A percentile compares a stretch with the other conserved stretches of the same genome.
phyloP scores from a whole-genome alignment of 2,329 filamentous ascomycete species.

The Exophiala lecanii-corni region DNA sequence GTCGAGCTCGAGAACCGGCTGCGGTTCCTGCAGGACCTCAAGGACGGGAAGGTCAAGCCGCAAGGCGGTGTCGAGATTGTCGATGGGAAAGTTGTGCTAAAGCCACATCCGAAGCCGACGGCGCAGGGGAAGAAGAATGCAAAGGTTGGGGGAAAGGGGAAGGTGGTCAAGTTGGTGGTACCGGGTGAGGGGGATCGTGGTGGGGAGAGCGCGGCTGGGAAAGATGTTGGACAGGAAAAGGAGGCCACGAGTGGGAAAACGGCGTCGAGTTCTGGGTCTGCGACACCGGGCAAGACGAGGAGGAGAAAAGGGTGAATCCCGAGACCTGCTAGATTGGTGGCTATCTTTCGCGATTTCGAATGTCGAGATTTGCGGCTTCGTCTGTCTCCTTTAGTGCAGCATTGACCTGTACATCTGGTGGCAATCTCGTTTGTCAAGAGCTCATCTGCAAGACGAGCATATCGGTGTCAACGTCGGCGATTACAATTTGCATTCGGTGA shows the following conservation, averaged over 20 bases:
- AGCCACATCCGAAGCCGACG: conserved; percentile 29
- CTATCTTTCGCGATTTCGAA: too few species aligned
- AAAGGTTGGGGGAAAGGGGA: conserved; percentile 1
- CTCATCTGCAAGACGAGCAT: too few species aligned
- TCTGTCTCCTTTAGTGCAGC: too few species aligned
- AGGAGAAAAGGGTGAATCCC: background rate
- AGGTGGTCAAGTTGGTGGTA: conserved; percentile 2
- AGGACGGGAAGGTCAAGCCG: conserved; percentile 1
- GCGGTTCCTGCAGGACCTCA: conserved; percentile 3
- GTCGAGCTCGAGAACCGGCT: conserved; percentile 17
- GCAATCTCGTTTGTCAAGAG: too few species aligned
- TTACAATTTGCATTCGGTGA: too few species aligned
- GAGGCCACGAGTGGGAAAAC: background rate
- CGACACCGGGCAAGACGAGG: background rate
- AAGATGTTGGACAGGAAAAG: too few species aligned
- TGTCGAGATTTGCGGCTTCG: too few species aligned
- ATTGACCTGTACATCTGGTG: too few species aligned
- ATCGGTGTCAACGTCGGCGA: too few species aligned
- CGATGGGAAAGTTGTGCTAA: conserved; percentile 27
- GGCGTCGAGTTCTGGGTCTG: background rate
- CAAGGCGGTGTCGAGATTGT: conserved; percentile 1
- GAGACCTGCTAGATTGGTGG: too few species aligned
- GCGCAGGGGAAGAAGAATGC: conserved; percentile 26
- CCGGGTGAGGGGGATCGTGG: background rate
- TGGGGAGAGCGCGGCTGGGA: too few species aligned